Evolutionary conservation across 2,329 filamentous ascomycete genomes (phyloP).

Genomic region (Berkeleyomyces rouxiae): DNA sequence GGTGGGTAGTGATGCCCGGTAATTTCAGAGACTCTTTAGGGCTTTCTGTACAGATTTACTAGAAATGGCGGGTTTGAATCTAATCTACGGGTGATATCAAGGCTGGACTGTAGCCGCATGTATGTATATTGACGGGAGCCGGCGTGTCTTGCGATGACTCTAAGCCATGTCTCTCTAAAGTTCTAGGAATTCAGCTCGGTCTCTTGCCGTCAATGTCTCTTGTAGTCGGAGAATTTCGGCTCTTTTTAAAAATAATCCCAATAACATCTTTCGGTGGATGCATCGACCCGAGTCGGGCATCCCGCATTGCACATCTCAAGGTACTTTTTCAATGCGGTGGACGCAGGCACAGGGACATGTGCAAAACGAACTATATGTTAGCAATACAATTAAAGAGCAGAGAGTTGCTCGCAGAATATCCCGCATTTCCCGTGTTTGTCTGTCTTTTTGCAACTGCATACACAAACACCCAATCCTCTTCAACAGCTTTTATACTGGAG

Average conservation of each 20-base stretch:
- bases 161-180: not conserved
- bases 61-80: too few species aligned
- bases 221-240: not conserved
- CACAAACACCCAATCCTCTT: not conserved
- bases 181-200: not conserved
- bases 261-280: not conserved
- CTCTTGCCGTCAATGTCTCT: not conserved
- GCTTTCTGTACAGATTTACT: too few species aligned
- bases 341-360: not conserved
- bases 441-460: not conserved
- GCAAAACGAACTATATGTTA: not conserved
- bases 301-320: not conserved
- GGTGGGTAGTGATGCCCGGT: not conserved
- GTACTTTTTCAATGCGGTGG: not conserved
- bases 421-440: not conserved
- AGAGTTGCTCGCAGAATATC: not conserved
- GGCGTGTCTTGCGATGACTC: not conserved
- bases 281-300: slow-evolving; percentile 7
- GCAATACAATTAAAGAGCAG: not conserved
- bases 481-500: not conserved
- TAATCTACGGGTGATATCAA: too few species aligned
- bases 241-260: not conserved
- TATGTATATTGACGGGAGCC: not conserved
- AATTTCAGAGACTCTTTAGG: too few species aligned
- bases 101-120: not conserved